Base-by-base conservation (phyloP, 768 basidiomycete species). In the Leccinum longicurvipes region DNA sequence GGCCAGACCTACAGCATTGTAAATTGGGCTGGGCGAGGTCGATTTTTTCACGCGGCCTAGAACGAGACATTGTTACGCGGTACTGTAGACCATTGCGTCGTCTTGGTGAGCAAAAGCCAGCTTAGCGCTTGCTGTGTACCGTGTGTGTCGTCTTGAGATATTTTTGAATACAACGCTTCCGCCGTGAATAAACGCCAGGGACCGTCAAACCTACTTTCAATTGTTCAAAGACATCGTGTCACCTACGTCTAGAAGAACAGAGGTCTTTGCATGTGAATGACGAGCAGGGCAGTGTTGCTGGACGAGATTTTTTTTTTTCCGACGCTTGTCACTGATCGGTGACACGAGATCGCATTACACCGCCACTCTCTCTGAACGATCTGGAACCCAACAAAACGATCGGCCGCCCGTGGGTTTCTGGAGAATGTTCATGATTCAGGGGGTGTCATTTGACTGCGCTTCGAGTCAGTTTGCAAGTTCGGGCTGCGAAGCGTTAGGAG, bases 261-360 rank as follows among this genome's bases (percentile, higher is more conserved):
- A n/a, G 24, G 6, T 10, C 27, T 42, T 28, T 11, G 8, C 25
- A 36, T 34, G 31, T 28, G 15, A 23, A 32, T 23, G n/a, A 47
- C 17, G 6, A 39, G 25, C 2, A 41, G 31, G 49, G 59, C 59
- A 11, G 59, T 60, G 59, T 36, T 23, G 41, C 21, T 24, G 48
- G 47, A 55, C 17, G 5, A 19, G 19, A 1, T 6, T 15, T 44
- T 44, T 34, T 46, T 32, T 32, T n/a, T 4, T 34, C 49, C 39
- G 39, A 19, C 39, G 19, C 24, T 23, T 41, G 45, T 15, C 12
- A 19, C n/a, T n/a, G n/a, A n/a, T 19, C 19, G 17, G n/a, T 2
- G 14, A 27, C 46, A 27, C 23, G 39, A 17, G 44, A 57, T 51
- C 11, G 32, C 25, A 12, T 2, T 36, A 55, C 58, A 55, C 47